Percentiles rank a stretch among this genome's conserved stretches.
Evolutionary conservation across 495 filamentous ascomycete species (phyloP).

Genomic region (Penicillium flavigenum): DNA sequence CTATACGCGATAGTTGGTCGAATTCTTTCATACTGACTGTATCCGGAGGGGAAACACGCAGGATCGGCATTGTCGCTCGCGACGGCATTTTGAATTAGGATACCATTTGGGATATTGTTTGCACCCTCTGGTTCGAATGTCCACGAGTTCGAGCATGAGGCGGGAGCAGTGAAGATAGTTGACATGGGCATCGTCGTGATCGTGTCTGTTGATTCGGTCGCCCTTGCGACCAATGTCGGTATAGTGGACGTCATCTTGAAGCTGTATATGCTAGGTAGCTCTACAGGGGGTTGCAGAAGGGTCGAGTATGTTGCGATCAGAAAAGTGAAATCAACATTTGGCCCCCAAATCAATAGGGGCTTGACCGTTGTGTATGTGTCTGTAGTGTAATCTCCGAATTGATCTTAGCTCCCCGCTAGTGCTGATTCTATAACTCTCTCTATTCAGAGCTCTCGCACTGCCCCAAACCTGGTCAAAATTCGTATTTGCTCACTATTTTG

Average conservation of each 20-base stretch:
- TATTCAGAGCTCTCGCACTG: neutral
- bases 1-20: conserved; percentile 11
- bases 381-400: neutral
- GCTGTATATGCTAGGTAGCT: neutral
- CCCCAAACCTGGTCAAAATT: neutral
- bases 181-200: conserved; percentile 15
- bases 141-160: conserved; percentile 19
- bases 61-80: conserved; percentile 3
- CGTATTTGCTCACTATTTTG: neutral
- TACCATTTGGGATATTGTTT: conserved; percentile 10
- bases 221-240: neutral
- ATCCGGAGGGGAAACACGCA: conserved; percentile 20
- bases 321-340: neutral
- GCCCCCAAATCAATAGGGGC: conserved; percentile 5
- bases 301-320: neutral
- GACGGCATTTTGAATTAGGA: conserved; percentile 25
- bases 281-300: neutral
- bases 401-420: neutral
- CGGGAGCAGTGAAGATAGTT: conserved; percentile 19
- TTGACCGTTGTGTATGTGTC: neutral
- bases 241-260: neutral
- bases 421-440: neutral
- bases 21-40: conserved; percentile 6
- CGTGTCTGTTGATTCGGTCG: neutral
- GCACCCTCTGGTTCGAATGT: conserved; percentile 16